These are phyloP conservation scores for Pyrrhoderma lamaoense DNA, from an alignment of 1,284 basidiomycete genomes.

Conservation along the genomic window DNA sequence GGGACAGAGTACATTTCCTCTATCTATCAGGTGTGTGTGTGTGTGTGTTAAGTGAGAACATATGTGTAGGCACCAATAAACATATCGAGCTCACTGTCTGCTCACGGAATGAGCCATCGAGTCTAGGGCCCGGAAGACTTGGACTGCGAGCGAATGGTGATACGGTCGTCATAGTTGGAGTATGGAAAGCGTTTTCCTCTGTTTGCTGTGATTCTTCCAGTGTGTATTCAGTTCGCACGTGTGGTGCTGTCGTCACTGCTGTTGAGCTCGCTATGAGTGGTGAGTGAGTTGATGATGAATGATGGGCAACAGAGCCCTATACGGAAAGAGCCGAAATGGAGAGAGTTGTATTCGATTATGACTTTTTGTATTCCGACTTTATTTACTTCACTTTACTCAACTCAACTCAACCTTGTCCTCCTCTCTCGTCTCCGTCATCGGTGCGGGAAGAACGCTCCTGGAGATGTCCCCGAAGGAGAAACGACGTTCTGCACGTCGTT, in stretches of 20 bases:
- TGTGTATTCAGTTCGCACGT: too few relatives aligned
- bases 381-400: too few relatives aligned
- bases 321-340: background rate
- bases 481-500: slow-evolving; percentile 66
- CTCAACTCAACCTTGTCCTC: background rate
- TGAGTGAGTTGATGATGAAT: background rate
- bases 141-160: slow-evolving; percentile 18
- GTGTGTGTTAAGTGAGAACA: background rate
- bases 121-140: slow-evolving; percentile 5
- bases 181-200: background rate
- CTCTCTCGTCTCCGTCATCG: background rate
- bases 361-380: too few relatives aligned
- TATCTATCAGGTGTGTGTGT: slow-evolving; percentile 44
- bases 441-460: slow-evolving; percentile 40
- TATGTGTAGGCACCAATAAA: background rate
- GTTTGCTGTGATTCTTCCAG: background rate
- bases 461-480: slow-evolving; percentile 70
- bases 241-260: background rate
- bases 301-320: background rate
- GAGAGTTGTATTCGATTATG: background rate
- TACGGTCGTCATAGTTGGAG: slow-evolving; percentile 11
- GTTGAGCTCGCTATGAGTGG: too few relatives aligned
- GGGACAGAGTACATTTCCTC: slow-evolving; percentile 98
- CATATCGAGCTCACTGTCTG: slow-evolving; percentile 13
- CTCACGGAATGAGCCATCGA: slow-evolving; percentile 11